Conservation (phyloP, 1,284 basidiomycete species). For the Mycosarcoma maydis region DNA sequence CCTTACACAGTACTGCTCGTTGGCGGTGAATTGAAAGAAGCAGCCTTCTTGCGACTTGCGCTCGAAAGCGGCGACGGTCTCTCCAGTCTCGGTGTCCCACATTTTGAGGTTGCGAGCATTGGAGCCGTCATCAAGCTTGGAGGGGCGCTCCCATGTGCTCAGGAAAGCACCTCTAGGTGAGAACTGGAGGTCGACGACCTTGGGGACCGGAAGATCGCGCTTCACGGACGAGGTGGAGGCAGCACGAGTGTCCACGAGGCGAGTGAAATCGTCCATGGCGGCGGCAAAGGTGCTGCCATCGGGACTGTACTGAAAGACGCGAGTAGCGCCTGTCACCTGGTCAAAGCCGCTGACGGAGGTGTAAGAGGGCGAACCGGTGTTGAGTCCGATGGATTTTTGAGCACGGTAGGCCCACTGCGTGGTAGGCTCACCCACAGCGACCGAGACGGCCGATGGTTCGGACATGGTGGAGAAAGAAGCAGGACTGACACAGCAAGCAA, state of each 20-base stretch:
- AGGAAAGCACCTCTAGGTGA: slow-evolving; percentile 91
- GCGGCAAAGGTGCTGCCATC: slow-evolving; percentile 89
- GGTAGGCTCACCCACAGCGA: slow-evolving; percentile 33
- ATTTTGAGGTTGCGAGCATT: slow-evolving; percentile 85
- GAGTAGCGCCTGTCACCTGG: slow-evolving; percentile 74
- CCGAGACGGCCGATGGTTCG: slow-evolving; percentile 34
- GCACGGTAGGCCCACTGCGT: slow-evolving; percentile 74
- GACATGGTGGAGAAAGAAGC: slow-evolving; percentile 12
- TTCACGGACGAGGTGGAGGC: slow-evolving; percentile 53
- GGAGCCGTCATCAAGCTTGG: slow-evolving; percentile 78
- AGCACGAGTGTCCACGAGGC: slow-evolving; percentile 73
- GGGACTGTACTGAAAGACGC: slow-evolving; percentile 83
- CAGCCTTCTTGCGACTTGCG: slow-evolving; percentile 83
- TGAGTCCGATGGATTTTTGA: slow-evolving; percentile 88
- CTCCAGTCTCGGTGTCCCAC: slow-evolving; percentile 82
- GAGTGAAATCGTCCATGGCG: slow-evolving; percentile 79
- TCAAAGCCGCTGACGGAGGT: slow-evolving; percentile 75
- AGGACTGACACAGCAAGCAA: slow-evolving; percentile 18
- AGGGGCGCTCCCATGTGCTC: slow-evolving; percentile 90
- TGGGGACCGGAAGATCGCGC: slow-evolving; percentile 70
- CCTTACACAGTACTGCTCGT: slow-evolving; percentile 87
- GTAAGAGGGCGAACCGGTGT: slow-evolving; percentile 83
- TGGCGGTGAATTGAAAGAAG: slow-evolving; percentile 84
- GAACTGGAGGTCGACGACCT: slow-evolving; percentile 84
- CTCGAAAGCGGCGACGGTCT: slow-evolving; percentile 81